Evolutionary conservation across 2,329 filamentous ascomycete species (phyloP), one percentile per base, ranked within the genome.

Genomic region (Cercospora berteroae): DNA sequence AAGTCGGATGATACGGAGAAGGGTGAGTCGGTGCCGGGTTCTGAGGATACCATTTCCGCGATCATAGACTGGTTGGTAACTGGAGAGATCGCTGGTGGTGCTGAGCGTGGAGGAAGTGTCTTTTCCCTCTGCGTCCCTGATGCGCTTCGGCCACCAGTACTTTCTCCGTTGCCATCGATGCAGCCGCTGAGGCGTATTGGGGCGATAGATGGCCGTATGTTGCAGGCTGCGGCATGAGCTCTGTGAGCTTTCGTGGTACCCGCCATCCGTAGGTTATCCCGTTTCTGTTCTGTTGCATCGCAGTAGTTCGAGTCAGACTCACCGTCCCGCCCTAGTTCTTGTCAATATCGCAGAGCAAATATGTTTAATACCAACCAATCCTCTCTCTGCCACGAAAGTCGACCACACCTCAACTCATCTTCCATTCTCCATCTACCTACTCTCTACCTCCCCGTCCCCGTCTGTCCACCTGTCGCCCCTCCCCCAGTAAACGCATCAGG

Each of bases 401-500:
- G 56, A 5, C 13, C 56, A 33, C 16, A 23, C 31, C 25, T 39
- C n/a, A 33, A 29, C 5, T 33, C 29, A 29, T 48, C 20, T 48
- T 48, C n/a, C 23, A 61, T 61, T 61, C 13, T 44, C 36, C 39
- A 29, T 48, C 27, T 39, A 59, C 31, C 18, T 48, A 18, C 9
- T 4, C n/a, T 2, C 25, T 31, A 56, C 52, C 23, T 56, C 12
- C 27, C 27, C n/a, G 23, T 4, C n/a, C 52, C 52, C 23, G 25
- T 56, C 60, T 62, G 36, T 18, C 36, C 44, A 13, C 44, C 16
- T n/a, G 60, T 18, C 10, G 7, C 10, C 29, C 48, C 50, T 23
- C 60, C 48, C 10, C 60, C 60, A 13, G 48, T 20, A 10, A 63
- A 31, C 29, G 60, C 60, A 29, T 57, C 60, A 9, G 60, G 60